A percentile compares a stretch with the other conserved stretches of the same genome.
Conservation (phyloP, 305 asterid genomes). For the Solanum hybrid region DNA sequence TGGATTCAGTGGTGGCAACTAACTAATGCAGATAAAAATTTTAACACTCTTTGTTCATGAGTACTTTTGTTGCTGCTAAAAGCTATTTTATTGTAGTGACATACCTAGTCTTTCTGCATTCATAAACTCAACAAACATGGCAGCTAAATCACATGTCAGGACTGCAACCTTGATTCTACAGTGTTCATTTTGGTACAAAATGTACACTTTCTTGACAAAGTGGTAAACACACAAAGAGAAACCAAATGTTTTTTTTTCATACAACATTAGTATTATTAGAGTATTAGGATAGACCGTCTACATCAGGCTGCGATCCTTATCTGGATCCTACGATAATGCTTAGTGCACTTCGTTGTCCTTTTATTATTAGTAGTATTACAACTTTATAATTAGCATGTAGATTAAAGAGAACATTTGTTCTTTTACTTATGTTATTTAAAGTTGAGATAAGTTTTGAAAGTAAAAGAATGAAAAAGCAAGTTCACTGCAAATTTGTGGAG, state of each 20-base stretch:
- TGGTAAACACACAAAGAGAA: background rate
- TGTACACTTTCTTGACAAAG: background rate
- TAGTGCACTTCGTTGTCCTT: background rate
- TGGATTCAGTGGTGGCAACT: background rate
- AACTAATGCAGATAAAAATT: background rate
- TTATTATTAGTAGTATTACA: background rate
- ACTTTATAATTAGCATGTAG: background rate
- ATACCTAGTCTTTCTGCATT: background rate
- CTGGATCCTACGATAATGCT: background rate
- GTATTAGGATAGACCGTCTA: background rate
- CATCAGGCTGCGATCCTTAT: background rate
- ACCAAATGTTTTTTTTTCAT: background rate
- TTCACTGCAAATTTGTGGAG: background rate
- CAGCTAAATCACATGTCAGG: background rate
- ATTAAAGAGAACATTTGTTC: background rate
- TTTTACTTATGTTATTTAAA: background rate
- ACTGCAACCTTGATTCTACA: background rate
- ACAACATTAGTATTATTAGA: background rate
- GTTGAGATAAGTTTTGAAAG: background rate
- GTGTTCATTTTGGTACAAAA: background rate
- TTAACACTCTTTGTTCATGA: background rate
- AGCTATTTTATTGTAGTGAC: background rate
- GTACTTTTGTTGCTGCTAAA: background rate
- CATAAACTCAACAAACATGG: background rate
- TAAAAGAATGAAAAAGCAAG: background rate